phyloP scores from a whole-genome alignment of 192 early-diverging fungal genomes.

The Spinellus fusiger region DNA sequence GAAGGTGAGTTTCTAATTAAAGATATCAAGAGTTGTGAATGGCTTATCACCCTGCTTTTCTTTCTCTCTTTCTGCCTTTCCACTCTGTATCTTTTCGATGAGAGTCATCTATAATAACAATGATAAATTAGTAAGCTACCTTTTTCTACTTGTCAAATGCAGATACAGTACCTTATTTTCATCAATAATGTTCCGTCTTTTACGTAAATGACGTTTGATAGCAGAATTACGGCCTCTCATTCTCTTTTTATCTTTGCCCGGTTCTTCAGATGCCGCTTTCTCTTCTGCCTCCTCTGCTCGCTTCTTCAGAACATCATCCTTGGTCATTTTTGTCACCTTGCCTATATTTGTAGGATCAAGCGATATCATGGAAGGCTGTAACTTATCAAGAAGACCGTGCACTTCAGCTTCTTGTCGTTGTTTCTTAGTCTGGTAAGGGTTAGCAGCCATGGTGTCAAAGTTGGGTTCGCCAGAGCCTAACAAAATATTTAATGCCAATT shows the following conservation, averaged over 20 bases:
- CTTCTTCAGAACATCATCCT: slow-evolving; percentile 55
- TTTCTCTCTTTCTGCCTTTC: slow-evolving; percentile 18
- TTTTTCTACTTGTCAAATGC: not conserved
- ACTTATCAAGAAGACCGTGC: slow-evolving; percentile 79
- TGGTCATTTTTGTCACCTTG: slow-evolving; percentile 61
- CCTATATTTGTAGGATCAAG: slow-evolving; percentile 81
- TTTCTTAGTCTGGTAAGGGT: slow-evolving; percentile 86
- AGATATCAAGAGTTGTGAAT: slow-evolving; percentile 60
- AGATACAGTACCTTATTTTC: slow-evolving; percentile 47
- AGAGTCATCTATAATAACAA: slow-evolving; percentile 24
- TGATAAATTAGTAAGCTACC: not conserved
- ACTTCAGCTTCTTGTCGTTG: slow-evolving; percentile 90
- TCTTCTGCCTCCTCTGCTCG: slow-evolving; percentile 52
- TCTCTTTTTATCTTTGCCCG: slow-evolving; percentile 48
- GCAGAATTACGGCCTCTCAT: slow-evolving; percentile 73
- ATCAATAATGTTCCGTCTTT: slow-evolving; percentile 80
- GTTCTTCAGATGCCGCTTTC: slow-evolving; percentile 35
- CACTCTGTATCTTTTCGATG: slow-evolving; percentile 51
- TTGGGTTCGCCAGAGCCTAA: slow-evolving; percentile 91
- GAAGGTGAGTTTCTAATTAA: slow-evolving; percentile 18
- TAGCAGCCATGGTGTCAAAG: slow-evolving; percentile 88
- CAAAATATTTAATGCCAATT: not conserved
- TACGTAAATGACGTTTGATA: slow-evolving; percentile 67
- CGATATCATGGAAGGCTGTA: slow-evolving; percentile 90
- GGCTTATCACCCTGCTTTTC: slow-evolving; percentile 39